Percentiles rank a stretch among this genome's conserved stretches.
phyloP scores from a whole-genome alignment of 805 yeast genomes.

The Saccharomycopsis sp. region DNA sequence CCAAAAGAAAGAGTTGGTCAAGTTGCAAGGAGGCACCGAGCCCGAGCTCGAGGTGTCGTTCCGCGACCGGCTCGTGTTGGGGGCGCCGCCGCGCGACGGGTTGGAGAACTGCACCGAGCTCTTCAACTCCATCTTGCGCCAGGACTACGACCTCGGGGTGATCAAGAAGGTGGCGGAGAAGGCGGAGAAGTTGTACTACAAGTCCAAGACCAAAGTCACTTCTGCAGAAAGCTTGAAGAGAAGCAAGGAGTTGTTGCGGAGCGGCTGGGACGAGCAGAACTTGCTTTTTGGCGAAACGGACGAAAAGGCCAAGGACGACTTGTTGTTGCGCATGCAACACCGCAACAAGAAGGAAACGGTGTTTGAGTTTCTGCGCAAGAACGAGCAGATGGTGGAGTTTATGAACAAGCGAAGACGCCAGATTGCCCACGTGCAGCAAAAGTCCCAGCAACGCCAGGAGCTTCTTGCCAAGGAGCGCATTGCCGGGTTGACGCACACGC shows the following conservation, averaged over 20 bases:
- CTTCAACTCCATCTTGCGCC: constrained; percentile 45
- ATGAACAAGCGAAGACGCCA: constrained; percentile 84
- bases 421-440: constrained; percentile 77
- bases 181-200: constrained; percentile 81
- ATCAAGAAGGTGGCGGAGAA: constrained; percentile 65
- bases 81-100: constrained; percentile 65
- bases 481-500: constrained; percentile 63
- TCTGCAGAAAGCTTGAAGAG: constrained; percentile 80
- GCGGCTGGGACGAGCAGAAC: constrained; percentile 89
- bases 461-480: constrained; percentile 62
- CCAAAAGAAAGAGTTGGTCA: constrained; percentile 45
- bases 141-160: constrained; percentile 57
- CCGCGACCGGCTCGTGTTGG: constrained; percentile 70
- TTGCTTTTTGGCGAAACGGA: constrained; percentile 58
- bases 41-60: constrained; percentile 57
- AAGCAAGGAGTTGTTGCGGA: constrained; percentile 59
- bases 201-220: constrained; percentile 73
- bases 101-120: constrained; percentile 69
- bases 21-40: constrained; percentile 35
- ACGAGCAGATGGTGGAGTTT: constrained; percentile 63
- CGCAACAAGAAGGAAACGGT: constrained; percentile 81
- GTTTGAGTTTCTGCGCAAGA: constrained; percentile 73
- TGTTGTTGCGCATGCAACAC: constrained; percentile 62
- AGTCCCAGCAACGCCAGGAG: constrained; percentile 62
- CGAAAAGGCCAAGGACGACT: constrained; percentile 63